Conservation (phyloP, 2,329 filamentous ascomycete genomes). For the Sporothrix sp. region DNA sequence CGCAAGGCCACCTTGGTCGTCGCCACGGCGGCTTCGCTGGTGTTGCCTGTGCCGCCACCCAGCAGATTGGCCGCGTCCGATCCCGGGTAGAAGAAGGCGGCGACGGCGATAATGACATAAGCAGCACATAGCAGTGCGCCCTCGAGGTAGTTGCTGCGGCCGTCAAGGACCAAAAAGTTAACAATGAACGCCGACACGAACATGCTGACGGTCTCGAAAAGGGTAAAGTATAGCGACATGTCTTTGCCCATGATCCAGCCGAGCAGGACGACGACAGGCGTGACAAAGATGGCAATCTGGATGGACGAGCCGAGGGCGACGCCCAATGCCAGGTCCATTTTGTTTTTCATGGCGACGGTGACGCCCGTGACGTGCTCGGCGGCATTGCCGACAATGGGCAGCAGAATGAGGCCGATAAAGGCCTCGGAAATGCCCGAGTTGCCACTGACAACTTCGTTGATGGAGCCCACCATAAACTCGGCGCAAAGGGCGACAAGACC, state of each 20-base stretch:
- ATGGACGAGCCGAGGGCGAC: conserved; percentile 52
- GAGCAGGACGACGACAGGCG: conserved; percentile 49
- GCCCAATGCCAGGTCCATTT: conserved; percentile 52
- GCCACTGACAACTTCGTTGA: conserved; percentile 43
- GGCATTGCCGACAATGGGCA: conserved; percentile 54
- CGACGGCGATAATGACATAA: conserved; percentile 24
- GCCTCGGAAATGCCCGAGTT: conserved; percentile 40
- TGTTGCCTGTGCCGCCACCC: conserved; percentile 14
- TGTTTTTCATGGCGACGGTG: conserved; percentile 48
- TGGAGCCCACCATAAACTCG: conserved; percentile 51
- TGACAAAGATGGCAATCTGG: conserved; percentile 53
- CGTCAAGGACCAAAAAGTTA: conserved; percentile 66
- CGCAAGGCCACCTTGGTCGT: conserved; percentile 3
- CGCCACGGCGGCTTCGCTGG: background rate
- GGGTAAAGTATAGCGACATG: conserved; percentile 60
- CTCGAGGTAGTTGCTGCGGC: conserved; percentile 55
- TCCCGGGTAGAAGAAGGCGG: conserved; percentile 21
- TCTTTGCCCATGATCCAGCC: conserved; percentile 47
- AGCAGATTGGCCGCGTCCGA: conserved; percentile 18
- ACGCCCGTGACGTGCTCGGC: conserved; percentile 55
- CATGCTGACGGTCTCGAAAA: conserved; percentile 65
- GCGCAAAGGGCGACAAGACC: conserved; percentile 49
- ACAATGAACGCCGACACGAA: conserved; percentile 63
- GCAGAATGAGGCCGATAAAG: conserved; percentile 51
- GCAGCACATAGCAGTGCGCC: conserved; percentile 23